Evolutionary conservation across 2,329 filamentous ascomycete species (phyloP).

Genomic region (Fusarium verticillioides): DNA sequence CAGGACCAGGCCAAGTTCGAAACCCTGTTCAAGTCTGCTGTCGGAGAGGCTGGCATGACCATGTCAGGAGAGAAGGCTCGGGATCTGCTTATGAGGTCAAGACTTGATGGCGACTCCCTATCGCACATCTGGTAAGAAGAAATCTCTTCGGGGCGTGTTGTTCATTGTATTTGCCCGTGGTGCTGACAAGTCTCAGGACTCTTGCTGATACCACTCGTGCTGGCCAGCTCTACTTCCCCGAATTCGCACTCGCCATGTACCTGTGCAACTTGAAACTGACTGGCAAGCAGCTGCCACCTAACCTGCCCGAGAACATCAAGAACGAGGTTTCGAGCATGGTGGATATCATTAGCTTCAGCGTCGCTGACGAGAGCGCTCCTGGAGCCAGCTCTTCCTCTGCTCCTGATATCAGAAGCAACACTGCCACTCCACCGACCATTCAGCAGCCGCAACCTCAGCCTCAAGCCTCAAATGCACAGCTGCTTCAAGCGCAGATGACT

Average conservation of each 20-base stretch:
- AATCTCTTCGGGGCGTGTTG: background rate
- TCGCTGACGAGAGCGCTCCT: conserved; percentile 75
- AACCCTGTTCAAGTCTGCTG: conserved; percentile 95
- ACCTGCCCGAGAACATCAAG: conserved; percentile 84
- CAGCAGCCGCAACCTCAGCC: conserved; percentile 80
- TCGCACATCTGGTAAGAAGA: conserved; percentile 88
- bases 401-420: conserved; percentile 68
- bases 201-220: conserved; percentile 96
- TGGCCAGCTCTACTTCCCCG: conserved; percentile 94
- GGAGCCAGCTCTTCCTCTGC: conserved; percentile 67
- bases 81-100: conserved; percentile 88
- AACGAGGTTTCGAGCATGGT: conserved; percentile 99
- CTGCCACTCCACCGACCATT: conserved; percentile 63
- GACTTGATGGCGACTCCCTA: conserved; percentile 85
- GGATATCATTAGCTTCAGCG: conserved; percentile 96
- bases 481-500: conserved; percentile 75
- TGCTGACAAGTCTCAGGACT: conserved; percentile 67
- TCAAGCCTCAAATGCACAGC: conserved; percentile 76
- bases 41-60: conserved; percentile 83
- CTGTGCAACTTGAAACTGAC: conserved; percentile 94
- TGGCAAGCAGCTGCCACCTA: conserved; percentile 80
- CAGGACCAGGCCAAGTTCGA: conserved; percentile 97
- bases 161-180: background rate
- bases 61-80: conserved; percentile 93
- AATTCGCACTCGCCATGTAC: conserved; percentile 98